Evolutionary conservation across 2,329 filamentous ascomycete genomes (phyloP).

Genomic region (Cryphonectria japonica): DNA sequence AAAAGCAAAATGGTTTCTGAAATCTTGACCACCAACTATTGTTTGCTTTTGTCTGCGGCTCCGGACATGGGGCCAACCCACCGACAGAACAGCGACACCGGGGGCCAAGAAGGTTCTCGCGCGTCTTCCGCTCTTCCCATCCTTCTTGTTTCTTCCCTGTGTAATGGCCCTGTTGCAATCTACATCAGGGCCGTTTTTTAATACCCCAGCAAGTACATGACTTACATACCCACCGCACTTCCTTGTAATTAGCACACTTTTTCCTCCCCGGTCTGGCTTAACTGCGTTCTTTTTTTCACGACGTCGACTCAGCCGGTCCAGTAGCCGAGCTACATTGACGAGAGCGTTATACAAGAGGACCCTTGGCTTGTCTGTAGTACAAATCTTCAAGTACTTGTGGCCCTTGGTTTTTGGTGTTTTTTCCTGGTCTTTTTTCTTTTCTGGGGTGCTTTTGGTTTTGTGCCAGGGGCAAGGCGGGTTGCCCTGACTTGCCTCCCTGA

Average conservation of each 20-base stretch:
- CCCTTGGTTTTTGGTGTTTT: background rate
- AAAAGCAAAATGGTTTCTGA: background rate
- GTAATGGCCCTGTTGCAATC: background rate
- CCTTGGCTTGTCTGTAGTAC: background rate
- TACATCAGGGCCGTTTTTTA: background rate
- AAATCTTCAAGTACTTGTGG: background rate
- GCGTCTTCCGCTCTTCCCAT: background rate
- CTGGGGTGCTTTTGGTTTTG: no score
- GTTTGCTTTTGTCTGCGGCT: background rate
- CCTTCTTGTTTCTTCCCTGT: background rate
- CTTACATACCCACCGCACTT: background rate
- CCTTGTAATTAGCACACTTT: constrained; percentile 11
- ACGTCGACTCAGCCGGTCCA: background rate
- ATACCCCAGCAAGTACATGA: constrained; percentile 1
- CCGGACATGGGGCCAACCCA: background rate
- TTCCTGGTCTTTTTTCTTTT: background rate
- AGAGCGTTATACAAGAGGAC: background rate
- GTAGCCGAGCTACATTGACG: constrained; percentile 5
- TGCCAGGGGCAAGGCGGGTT: background rate
- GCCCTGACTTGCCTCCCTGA: background rate
- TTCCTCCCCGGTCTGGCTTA: background rate
- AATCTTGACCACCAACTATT: background rate
- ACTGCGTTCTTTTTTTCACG: background rate
- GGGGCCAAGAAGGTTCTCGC: background rate
- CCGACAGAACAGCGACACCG: background rate